These are phyloP conservation scores for Phytopythium vexans DNA, from an alignment of 352 stramenopile species.

Conservation along the genomic window DNA sequence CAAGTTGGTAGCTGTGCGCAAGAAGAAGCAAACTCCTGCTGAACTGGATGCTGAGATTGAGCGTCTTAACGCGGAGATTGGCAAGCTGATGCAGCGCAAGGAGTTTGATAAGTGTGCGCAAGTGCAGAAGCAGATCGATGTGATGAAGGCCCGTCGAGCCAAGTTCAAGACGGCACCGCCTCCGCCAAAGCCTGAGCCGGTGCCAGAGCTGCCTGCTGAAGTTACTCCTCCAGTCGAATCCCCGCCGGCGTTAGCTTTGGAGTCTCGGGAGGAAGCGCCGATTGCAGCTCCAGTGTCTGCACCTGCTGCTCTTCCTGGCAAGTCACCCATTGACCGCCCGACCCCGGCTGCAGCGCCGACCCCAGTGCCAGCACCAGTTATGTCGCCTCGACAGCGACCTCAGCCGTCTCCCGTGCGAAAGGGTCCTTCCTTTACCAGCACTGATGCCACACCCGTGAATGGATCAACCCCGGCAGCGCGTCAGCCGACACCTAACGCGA, in stretches of 20 bases:
- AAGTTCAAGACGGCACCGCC: conserved; percentile 41
- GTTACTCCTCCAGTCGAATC: conserved; percentile 1
- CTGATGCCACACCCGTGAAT: not conserved
- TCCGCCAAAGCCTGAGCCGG: conserved; percentile 22
- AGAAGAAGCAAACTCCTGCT: conserved; percentile 84
- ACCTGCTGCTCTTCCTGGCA: conserved; percentile 44
- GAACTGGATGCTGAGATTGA: conserved; percentile 82
- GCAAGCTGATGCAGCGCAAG: conserved; percentile 71
- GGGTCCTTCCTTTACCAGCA: conserved; percentile 19
- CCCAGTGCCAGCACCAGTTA: not conserved
- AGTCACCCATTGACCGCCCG: conserved; percentile 5
- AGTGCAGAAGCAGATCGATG: conserved; percentile 84
- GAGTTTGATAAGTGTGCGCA: conserved; percentile 84
- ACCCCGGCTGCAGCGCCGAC: conserved; percentile 1
- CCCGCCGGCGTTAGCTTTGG: not conserved
- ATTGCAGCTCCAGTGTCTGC: conserved; percentile 34
- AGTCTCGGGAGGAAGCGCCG: conserved; percentile 8
- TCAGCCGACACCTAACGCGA: not conserved
- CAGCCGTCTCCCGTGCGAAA: conserved; percentile 13
- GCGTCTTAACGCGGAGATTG: conserved; percentile 64
- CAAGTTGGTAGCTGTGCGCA: conserved; percentile 58
- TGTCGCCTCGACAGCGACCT: conserved; percentile 1
- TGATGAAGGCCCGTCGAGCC: conserved; percentile 63
- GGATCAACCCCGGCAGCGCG: not conserved
- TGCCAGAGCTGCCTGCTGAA: conserved; percentile 22